Conservation (phyloP, 495 filamentous ascomycete genomes). For the Aspergillus leporis region DNA sequence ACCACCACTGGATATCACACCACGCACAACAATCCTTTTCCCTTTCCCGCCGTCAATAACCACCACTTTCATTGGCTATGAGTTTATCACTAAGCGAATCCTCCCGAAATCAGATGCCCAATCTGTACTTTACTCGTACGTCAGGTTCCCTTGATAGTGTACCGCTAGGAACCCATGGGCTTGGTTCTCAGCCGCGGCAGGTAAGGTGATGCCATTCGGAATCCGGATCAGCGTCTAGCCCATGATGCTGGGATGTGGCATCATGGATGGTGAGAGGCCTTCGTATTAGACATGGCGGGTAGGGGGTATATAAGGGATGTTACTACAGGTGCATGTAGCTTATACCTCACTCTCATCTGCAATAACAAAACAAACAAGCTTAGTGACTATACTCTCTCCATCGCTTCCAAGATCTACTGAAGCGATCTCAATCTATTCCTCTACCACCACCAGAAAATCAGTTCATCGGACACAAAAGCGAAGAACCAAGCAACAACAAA, state of each 20-base stretch:
- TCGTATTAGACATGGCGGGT: not conserved
- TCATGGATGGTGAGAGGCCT: not conserved
- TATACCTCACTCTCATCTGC: not conserved
- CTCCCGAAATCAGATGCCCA: not conserved
- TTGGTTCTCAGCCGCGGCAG: not conserved
- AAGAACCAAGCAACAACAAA: not conserved
- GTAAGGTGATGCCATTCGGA: constrained; percentile 2
- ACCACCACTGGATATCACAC: not conserved
- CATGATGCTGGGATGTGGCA: not conserved
- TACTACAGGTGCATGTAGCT: not conserved
- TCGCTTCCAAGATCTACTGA: not conserved
- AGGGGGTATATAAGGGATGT: not conserved
- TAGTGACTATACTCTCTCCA: not conserved
- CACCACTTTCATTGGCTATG: not conserved
- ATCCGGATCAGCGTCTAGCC: not conserved
- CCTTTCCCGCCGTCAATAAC: not conserved
- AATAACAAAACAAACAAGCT: not conserved
- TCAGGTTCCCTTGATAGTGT: not conserved
- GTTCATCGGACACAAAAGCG: not conserved
- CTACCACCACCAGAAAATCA: not conserved
- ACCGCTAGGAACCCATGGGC: not conserved
- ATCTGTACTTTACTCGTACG: not conserved
- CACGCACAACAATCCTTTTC: not conserved
- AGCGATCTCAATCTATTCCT: not conserved
- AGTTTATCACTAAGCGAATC: not conserved